Evolutionary conservation across 331 rosid species (phyloP), one percentile per base, ranked within the genome.

Genomic region (Dryas integrifolia): DNA sequence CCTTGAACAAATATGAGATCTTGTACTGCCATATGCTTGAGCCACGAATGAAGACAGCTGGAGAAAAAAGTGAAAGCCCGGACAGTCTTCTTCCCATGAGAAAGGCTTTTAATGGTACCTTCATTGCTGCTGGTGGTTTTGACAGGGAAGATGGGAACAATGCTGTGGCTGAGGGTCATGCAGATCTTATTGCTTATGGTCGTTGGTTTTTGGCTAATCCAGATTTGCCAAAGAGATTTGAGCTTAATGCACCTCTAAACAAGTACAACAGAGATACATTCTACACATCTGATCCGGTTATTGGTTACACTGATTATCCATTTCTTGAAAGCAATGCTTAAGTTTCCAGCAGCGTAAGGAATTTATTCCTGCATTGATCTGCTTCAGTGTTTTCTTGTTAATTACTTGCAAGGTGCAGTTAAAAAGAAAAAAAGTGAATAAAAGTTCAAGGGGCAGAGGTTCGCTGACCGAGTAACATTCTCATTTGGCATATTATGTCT

Each of bases 291-390:
- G 92, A 90, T 72, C 89, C 88, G 0, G 69, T 84, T 47, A 3
- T 86, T 71, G 98, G 97, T 59, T 92, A 90, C 75, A 83, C 84
- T 9, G 90, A 92, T 75, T 92, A 90, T 39, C 87, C 93, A 4
- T 88, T 90, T 76, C 87, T 90, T 6, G 88, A 82, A 57, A 49
- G 41, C 9, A 67, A 12, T 16, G 56, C 10, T 38, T 70, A 10
- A 9, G 52, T 7, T 18, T 69, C 43, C 41, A 18, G 51, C 5
- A 35, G 65, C 10, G 6, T 35, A 35, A 0, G 44, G 44, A 30
- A 35, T 21, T 21, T 21, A 21, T 21, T 21, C 24, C 24, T 21
- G 24, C 24, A 21, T 21, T 21, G 21, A 21, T 21, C 21, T 21
- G 21, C 21, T 21, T 21, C 21, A 21, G 21, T 21, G 21, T 21